Evolutionary conservation across 2,329 filamentous ascomycete species (phyloP), one percentile per base, ranked within the genome.

Genomic region (Verticillium nonalfalfae): DNA sequence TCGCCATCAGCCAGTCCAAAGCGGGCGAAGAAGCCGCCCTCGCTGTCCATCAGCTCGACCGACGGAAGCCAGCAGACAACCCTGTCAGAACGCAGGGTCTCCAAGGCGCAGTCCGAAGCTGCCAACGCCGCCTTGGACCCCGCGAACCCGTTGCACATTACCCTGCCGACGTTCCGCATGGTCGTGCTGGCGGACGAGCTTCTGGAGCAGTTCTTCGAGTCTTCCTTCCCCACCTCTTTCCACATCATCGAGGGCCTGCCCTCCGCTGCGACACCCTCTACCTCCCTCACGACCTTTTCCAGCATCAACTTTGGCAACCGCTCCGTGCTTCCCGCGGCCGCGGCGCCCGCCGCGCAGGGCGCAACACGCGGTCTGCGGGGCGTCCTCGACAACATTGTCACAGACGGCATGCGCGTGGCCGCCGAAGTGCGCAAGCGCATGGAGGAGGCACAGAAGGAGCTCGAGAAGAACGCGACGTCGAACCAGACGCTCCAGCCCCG

Each of bases 91-190:
- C 70, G 74, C n/a, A 70, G 68, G 59, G 80, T 80, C 35, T 87
- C 86, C 58, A 89, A 86, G 71, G 85, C 88, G 7, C 84, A 87
- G 69, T 87, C 89, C 1, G 88, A 92, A 71, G 85, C 90, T 21
- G 93, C 93, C 56, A 99, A 99, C 71, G 87, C 89, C 9, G 95
- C 95, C 0, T 84, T 99, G 4, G 93, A 99, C 72, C 95, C 95
- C 2, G 89, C 92, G 33, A 94, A 96, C 65, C 95, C 95, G 7
- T 83, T 99, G 0, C 90, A 97, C 73, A 97, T 99, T 70, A 98
- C 95, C 1, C 83, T 99, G 1, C 95, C 95, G 1, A 99, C 95
- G 0, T 99, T 99, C 83, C 90, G 95, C 66, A 99, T 99, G 95
- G 93, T 99, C 3, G 91, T 99, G 10, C 85, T 99, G 7, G 95